Evolutionary conservation across 306 rosid species (phyloP), one percentile per base, ranked within the genome.

Genomic region (Crataegus laevigata): DNA sequence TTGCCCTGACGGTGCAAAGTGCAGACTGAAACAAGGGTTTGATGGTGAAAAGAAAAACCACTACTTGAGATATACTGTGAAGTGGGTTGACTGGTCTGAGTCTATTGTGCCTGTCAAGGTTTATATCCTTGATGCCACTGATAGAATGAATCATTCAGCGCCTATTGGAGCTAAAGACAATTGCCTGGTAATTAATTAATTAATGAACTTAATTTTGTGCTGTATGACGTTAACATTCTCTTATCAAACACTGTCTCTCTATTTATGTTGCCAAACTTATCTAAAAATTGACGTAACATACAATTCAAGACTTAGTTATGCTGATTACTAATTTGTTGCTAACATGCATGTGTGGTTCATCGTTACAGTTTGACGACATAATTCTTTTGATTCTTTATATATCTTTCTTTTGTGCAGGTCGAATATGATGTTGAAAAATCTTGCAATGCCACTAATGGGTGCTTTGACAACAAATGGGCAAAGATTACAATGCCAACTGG

Each of bases 21-120:
- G 98, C 78, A 86, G 38, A 69, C 60, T 89, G 72, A 91, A 36
- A 38, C 79, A 81, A 74, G 85, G 88, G 11, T 80, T 79, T 78
- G 50, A 81, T 54, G 84, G 88, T 26, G 80, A 72, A 22, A 79
- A 79, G 79, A 85, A 87, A 81, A 85, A 60, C 64, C 88, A 91
- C 66, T 91, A 85, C 77, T 22, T 93, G 66, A 88, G 71, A 85
- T 93, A 91, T 71, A 91, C 90, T 2, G 85, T 89, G 28, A 77
- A 86, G 74, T 93, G 96, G 98, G 75, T 88, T 43, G 91, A 91
- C 12, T 93, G 98, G 98, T 79, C 81, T 65, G 80, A 85, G 40
- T 79, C 26, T 18, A 14, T 91, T 2, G 81, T 93, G 81, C 96
- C 98, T 22, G 88, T 87, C 18, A 81, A 86, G 82, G 81, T 91